A percentile compares a stretch with the other conserved stretches of the same genome.
phyloP scores from a whole-genome alignment of 75 land plant species.

The Chamaecyparis obtusa region DNA sequence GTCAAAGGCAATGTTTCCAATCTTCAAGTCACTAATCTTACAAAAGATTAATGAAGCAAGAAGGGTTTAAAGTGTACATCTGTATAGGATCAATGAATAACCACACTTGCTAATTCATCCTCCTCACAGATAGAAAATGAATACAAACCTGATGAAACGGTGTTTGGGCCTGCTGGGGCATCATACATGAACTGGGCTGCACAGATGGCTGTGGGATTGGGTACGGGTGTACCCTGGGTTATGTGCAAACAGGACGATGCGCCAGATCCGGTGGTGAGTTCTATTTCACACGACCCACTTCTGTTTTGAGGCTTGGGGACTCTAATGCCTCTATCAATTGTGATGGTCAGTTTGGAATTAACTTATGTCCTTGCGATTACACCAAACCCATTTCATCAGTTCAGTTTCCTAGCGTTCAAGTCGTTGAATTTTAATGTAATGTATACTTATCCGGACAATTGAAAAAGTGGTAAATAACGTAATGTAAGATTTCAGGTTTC shows the following conservation, averaged over 20 bases:
- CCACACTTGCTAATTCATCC: not conserved
- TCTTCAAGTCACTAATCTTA: not conserved
- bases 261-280: conserved; percentile 71
- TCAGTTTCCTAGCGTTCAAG: not conserved
- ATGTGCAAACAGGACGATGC: conserved; percentile 98
- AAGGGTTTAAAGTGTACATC: not conserved
- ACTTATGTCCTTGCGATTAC: not conserved
- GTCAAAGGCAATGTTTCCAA: not conserved
- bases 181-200: conserved; percentile 84
- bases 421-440: not conserved
- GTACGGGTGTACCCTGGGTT: conserved; percentile 86
- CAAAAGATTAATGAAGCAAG: not conserved
- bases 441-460: too few species aligned
- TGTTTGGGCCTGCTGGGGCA: conserved; percentile 60
- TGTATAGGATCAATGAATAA: not conserved
- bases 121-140: conserved; percentile 86
- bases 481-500: too few species aligned
- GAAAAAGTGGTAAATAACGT: too few species aligned
- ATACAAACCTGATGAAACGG: conserved; percentile 62
- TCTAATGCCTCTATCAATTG: not conserved
- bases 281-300: not conserved
- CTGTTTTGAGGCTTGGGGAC: not conserved
- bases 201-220: conserved; percentile 71
- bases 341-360: not conserved
- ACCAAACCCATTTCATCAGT: not conserved